Conservation (phyloP, 768 basidiomycete species). For the Podaxis rugospora region DNA sequence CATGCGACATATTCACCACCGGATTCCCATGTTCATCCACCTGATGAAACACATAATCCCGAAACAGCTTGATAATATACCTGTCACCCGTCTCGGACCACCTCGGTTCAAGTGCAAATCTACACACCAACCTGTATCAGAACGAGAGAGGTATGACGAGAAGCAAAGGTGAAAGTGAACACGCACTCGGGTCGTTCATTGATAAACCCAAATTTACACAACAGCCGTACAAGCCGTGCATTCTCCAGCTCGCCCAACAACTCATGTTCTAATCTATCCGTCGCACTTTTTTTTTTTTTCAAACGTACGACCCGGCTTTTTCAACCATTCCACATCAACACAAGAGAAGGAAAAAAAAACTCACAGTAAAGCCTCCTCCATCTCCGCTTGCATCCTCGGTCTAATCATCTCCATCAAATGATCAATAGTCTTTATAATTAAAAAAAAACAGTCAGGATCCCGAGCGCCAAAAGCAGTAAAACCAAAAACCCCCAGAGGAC, state of each 20-base stretch:
- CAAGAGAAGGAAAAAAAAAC: conserved; percentile 19
- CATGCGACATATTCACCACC: conserved; percentile 86
- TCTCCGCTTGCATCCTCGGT: conserved; percentile 65
- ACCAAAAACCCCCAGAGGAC: conserved; percentile 23
- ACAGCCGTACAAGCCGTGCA: conserved; percentile 79
- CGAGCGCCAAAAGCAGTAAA: neutral
- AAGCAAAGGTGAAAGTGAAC: neutral
- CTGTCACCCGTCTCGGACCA: conserved; percentile 99
- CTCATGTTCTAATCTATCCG: conserved; percentile 79
- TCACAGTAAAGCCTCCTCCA: conserved; percentile 80
- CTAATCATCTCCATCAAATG: conserved; percentile 81
- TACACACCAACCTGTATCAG: conserved; percentile 20
- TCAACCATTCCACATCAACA: neutral
- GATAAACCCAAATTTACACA: conserved; percentile 96
- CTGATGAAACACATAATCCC: conserved; percentile 98
- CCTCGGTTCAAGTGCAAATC: conserved; percentile 90
- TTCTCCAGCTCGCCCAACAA: conserved; percentile 91
- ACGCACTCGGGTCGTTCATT: conserved; percentile 98
- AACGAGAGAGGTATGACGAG: neutral
- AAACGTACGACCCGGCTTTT: neutral
- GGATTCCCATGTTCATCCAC: conserved; percentile 89
- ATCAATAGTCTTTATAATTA: conserved; percentile 54
- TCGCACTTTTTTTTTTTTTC: conserved; percentile 50
- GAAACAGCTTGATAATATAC: conserved; percentile 97
- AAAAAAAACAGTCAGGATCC: neutral